Evolutionary conservation across 306 rosid species (phyloP).

Genomic region (Pyrus pyrifolia): DNA sequence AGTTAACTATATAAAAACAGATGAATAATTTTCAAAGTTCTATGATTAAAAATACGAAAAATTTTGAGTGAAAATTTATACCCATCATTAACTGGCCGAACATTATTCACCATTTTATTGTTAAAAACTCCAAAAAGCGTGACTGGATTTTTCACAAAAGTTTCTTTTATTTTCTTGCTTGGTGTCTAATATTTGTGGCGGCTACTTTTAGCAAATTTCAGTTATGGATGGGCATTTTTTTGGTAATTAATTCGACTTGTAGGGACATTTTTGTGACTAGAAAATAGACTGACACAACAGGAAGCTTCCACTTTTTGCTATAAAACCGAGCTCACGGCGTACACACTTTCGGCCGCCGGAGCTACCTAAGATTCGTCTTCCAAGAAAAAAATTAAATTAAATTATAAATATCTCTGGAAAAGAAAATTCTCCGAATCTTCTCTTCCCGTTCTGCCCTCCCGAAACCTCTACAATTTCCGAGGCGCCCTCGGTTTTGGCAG

Average conservation of each 20-base stretch:
- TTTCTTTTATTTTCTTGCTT: background rate
- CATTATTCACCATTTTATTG: background rate
- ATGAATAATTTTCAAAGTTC: too few relatives aligned
- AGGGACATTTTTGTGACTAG: background rate
- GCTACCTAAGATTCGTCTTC: constrained; percentile 17
- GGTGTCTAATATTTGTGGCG: background rate
- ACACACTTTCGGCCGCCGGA: constrained; percentile 30
- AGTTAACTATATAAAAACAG: too few relatives aligned
- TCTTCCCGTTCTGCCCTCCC: background rate
- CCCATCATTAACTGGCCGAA: too few relatives aligned
- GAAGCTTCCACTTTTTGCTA: background rate
- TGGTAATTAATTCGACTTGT: background rate
- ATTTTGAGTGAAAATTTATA: too few relatives aligned
- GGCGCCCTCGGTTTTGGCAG: constrained; percentile 2
- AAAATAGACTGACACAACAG: background rate
- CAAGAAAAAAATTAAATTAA: background rate
- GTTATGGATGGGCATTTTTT: background rate
- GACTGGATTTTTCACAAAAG: background rate
- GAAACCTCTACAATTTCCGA: background rate
- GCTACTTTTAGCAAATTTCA: background rate
- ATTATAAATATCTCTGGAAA: background rate
- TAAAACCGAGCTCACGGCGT: constrained; percentile 8
- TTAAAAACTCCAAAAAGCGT: background rate
- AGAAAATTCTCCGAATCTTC: background rate
- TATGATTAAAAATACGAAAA: too few relatives aligned